Conservation (phyloP, 768 basidiomycete species). For the Leccinum uliginosum region DNA sequence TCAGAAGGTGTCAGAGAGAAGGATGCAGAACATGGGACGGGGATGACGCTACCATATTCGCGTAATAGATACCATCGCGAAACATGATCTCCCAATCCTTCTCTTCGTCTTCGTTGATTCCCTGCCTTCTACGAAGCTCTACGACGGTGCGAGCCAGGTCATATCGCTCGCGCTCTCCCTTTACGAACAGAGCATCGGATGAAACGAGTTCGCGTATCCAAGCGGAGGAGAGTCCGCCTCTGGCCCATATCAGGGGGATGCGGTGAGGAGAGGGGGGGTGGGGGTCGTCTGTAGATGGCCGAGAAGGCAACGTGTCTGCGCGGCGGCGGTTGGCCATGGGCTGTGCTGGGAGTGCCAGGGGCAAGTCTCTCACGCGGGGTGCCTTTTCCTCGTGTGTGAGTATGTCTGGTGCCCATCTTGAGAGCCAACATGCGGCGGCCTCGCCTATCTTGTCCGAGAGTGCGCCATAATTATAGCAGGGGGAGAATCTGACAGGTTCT, state of each 20-base stretch:
- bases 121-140: constrained; percentile 61
- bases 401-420: constrained; percentile 80
- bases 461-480: constrained; percentile 75
- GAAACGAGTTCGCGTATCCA: constrained; percentile 76
- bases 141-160: constrained; percentile 70
- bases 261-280: constrained; percentile 11
- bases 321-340: constrained; percentile 21
- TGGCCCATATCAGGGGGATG: constrained; percentile 64
- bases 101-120: constrained; percentile 61
- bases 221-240: constrained; percentile 63
- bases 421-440: constrained; percentile 82
- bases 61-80: constrained; percentile 73
- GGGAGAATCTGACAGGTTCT: constrained; percentile 18
- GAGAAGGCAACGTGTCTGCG: constrained; percentile 27
- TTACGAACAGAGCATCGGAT: constrained; percentile 77
- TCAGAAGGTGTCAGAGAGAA: constrained; percentile 1
- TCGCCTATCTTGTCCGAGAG: constrained; percentile 90
- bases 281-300: constrained; percentile 15
- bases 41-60: constrained; percentile 64
- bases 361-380: constrained; percentile 10
- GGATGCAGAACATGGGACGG: neutral
- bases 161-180: constrained; percentile 76
- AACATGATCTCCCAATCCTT: constrained; percentile 68
- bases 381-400: constrained; percentile 55
- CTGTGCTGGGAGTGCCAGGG: constrained; percentile 16